phyloP scores from a whole-genome alignment of 1,139 yeast species.

The Lodderomyces oxycetoniae region DNA sequence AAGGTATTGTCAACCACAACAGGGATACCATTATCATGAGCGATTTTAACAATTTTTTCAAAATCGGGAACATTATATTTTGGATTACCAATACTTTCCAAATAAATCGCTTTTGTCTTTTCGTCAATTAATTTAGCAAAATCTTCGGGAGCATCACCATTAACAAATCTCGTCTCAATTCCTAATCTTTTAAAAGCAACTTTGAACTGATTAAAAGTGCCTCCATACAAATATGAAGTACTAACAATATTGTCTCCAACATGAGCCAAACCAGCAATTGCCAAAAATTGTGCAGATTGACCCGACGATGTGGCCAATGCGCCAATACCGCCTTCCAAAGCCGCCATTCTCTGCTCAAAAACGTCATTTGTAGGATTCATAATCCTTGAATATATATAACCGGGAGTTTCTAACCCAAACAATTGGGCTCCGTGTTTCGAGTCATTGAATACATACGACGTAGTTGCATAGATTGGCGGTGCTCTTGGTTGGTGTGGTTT shows the following conservation, averaged over 20 bases:
- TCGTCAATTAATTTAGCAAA: constrained; percentile 72
- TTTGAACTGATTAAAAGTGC: constrained; percentile 93
- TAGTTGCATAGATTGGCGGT: constrained; percentile 84
- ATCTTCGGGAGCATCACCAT: constrained; percentile 68
- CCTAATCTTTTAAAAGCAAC: constrained; percentile 87
- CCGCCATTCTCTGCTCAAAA: constrained; percentile 87
- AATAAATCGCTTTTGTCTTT: constrained; percentile 82
- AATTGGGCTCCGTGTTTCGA: constrained; percentile 90
- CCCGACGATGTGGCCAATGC: constrained; percentile 93
- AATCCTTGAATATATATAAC: constrained; percentile 83
- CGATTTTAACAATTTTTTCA: constrained; percentile 66
- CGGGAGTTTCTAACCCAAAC: constrained; percentile 78
- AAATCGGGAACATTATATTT: constrained; percentile 90
- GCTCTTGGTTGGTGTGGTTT: constrained; percentile 73
- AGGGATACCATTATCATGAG: constrained; percentile 86
- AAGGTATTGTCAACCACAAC: constrained; percentile 95
- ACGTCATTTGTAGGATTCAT: constrained; percentile 91
- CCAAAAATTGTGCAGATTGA: constrained; percentile 89
- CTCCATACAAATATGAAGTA: constrained; percentile 89
- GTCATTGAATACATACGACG: constrained; percentile 80
- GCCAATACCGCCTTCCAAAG: constrained; percentile 87
- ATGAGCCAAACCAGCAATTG: constrained; percentile 79
- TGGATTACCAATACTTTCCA: constrained; percentile 94
- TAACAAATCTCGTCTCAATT: constrained; percentile 75
- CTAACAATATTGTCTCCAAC: constrained; percentile 86